phyloP scores from a whole-genome alignment of 768 basidiomycete species.

The Scleroderma citrinum region DNA sequence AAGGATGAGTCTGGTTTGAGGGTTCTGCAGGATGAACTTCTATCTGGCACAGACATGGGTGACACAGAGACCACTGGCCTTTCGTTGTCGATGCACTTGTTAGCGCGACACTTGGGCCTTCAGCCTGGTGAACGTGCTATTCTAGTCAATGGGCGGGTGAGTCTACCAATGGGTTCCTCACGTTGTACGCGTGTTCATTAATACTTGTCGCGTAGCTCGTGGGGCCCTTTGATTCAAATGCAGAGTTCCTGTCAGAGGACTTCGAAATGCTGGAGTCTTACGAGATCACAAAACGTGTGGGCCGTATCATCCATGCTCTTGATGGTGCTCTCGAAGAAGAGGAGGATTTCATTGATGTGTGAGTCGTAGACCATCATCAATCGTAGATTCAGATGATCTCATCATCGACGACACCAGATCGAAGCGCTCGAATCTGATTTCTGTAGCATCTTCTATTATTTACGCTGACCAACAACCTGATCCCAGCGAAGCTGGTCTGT shows the following conservation, averaged over 20 bases:
- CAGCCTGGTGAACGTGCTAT: conserved; percentile 56
- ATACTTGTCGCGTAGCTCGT: conserved; percentile 50
- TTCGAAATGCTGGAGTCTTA: conserved; percentile 65
- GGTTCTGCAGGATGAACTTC: conserved; percentile 28
- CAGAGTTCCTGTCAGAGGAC: conserved; percentile 64
- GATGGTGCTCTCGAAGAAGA: conserved; percentile 41
- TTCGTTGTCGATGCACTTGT: conserved; percentile 38
- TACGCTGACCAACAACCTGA: conserved; percentile 67
- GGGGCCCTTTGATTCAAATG: conserved; percentile 53
- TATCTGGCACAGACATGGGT: conserved; percentile 28
- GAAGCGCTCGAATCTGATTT: conserved; percentile 52
- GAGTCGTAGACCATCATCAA: conserved; percentile 12
- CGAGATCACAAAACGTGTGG: conserved; percentile 66
- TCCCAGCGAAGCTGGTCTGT: conserved; percentile 64
- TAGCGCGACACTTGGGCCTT: conserved; percentile 54
- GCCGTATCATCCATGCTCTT: conserved; percentile 64
- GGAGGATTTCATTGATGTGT: conserved; percentile 39
- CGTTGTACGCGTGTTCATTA: background rate
- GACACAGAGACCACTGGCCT: conserved; percentile 27
- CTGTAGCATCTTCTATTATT: conserved; percentile 66
- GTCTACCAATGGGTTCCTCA: conserved; percentile 18
- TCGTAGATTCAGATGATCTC: background rate
- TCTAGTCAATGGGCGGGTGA: conserved; percentile 79
- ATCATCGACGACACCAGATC: conserved; percentile 31
- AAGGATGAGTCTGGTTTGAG: conserved; percentile 31